These are phyloP conservation scores for Tulasnella sp. DNA, from an alignment of 768 basidiomycete genomes.

Conservation along the genomic window DNA sequence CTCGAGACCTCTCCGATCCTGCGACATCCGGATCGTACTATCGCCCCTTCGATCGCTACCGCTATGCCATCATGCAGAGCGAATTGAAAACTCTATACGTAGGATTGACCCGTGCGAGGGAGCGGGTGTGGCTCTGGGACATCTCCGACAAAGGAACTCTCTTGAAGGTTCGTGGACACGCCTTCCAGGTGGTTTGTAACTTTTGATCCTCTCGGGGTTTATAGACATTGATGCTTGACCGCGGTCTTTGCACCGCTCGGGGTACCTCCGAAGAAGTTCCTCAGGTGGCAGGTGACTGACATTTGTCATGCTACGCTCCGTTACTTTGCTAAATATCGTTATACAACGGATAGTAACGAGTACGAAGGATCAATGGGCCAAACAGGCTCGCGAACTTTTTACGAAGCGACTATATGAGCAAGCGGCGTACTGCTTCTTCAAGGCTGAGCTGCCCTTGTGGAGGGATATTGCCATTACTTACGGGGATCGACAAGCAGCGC, in stretches of 20 bases:
- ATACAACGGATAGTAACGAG: too few relatives aligned
- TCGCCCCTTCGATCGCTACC: not conserved
- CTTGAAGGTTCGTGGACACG: too few relatives aligned
- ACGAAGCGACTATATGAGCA: not conserved
- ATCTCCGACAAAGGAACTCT: not conserved
- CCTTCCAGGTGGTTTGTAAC: too few relatives aligned
- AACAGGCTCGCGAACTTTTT: not conserved
- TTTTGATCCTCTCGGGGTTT: too few relatives aligned
- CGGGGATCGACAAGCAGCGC: not conserved
- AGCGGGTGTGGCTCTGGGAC: slow-evolving; percentile 18
- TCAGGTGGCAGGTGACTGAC: too few relatives aligned
- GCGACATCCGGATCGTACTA: too few relatives aligned
- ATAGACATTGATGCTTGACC: too few relatives aligned
- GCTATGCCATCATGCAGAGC: slow-evolving; percentile 2
- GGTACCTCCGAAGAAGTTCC: too few relatives aligned
- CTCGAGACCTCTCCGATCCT: too few relatives aligned
- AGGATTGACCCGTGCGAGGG: slow-evolving; percentile 14
- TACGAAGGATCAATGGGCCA: not conserved
- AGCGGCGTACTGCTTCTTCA: not conserved
- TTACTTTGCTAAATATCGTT: too few relatives aligned
- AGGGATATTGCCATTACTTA: not conserved
- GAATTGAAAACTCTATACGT: slow-evolving; percentile 18
- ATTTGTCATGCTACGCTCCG: too few relatives aligned
- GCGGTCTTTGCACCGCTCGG: too few relatives aligned
- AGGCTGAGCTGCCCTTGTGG: not conserved